These are phyloP conservation scores for Schwanniomyces sp. DNA, from an alignment of 805 yeast species.

Conservation along the genomic window DNA sequence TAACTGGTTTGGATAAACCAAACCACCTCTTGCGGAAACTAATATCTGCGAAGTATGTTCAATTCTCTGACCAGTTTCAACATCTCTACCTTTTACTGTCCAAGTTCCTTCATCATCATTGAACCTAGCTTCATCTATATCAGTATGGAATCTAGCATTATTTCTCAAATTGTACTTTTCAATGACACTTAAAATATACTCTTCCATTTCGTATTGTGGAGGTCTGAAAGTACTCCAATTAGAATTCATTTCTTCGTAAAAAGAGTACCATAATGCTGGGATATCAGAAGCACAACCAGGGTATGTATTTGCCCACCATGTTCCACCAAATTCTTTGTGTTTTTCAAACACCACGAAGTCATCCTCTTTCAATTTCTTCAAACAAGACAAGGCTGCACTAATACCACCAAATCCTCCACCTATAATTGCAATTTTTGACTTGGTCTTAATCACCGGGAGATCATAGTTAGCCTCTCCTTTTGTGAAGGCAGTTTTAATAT, in stretches of 20 bases:
- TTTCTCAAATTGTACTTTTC: slow-evolving; percentile 23
- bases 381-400: slow-evolving; percentile 26
- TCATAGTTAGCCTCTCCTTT: slow-evolving; percentile 16
- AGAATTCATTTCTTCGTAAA: slow-evolving; percentile 29
- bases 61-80: slow-evolving; percentile 28
- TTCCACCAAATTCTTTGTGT: slow-evolving; percentile 41
- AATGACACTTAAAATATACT: slow-evolving; percentile 34
- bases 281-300: slow-evolving; percentile 48
- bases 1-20: slow-evolving; percentile 34
- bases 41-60: slow-evolving; percentile 29
- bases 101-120: slow-evolving; percentile 25
- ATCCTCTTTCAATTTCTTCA: slow-evolving; percentile 23
- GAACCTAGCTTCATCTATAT: slow-evolving; percentile 18
- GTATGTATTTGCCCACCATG: slow-evolving; percentile 47
- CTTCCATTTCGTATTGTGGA: slow-evolving; percentile 43
- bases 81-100: slow-evolving; percentile 25
- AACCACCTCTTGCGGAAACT: slow-evolving; percentile 32
- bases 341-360: slow-evolving; percentile 39
- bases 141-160: slow-evolving; percentile 21
- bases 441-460: slow-evolving; percentile 20
- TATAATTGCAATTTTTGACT: slow-evolving; percentile 33
- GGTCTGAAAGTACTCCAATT: slow-evolving; percentile 41
- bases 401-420: slow-evolving; percentile 45
- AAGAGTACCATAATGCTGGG: slow-evolving; percentile 43
- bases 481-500: slow-evolving; percentile 21